Evolutionary conservation across 192 early-diverging fungal species (phyloP), one percentile per base, ranked within the genome.

Genomic region (Coemansia sp.): DNA sequence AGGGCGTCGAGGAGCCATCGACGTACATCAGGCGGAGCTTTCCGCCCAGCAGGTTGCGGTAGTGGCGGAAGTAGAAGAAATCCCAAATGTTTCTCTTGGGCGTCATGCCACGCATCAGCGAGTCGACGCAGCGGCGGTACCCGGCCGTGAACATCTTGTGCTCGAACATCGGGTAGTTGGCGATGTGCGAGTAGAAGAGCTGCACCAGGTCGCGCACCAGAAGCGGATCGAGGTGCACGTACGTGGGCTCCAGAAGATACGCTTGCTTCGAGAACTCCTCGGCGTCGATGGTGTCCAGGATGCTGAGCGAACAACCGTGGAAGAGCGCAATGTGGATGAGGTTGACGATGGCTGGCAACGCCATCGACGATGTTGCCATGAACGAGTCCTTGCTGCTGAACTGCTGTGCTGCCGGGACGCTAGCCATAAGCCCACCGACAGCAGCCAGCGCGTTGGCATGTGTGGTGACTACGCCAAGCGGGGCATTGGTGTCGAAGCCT

Each of bases 21-120:
- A 79, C 56, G 38, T 67, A 76, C 65, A 83, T 63, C 62, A 75
- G 63, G 17, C 71, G 63, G 48, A 83, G 48, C 22, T 62, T 66
- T 42, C 82, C 74, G 41, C 82, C 82, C 34, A 83, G 61, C 17
- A 72, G 65, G 46, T 73, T 74, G 66, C 77, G 76, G 67, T 76
- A 83, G 69, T 83, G 82, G 56, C 82, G 73, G 67, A 79, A 76
- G 59, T 83, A 83, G 42, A 71, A 34, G 20, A 80, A 61, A 69
- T 83, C 76, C 67, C 70, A 80, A 53, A 83, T 67, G 20, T 59
- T 56, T 23, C 22, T 13, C 61, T 68, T 73, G 17, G 73, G 74
- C 25, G 53, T 25, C 49, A 73, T 58, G 32, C 82, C 82, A 46
- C 76, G 69, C 66, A 63, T 70, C 25, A 83, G 61, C 52, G 77